A percentile compares a stretch with the other conserved stretches of the same genome.
Evolutionary conservation across 129 eudicot species (phyloP).

Genomic region (Lonicera japonica): DNA sequence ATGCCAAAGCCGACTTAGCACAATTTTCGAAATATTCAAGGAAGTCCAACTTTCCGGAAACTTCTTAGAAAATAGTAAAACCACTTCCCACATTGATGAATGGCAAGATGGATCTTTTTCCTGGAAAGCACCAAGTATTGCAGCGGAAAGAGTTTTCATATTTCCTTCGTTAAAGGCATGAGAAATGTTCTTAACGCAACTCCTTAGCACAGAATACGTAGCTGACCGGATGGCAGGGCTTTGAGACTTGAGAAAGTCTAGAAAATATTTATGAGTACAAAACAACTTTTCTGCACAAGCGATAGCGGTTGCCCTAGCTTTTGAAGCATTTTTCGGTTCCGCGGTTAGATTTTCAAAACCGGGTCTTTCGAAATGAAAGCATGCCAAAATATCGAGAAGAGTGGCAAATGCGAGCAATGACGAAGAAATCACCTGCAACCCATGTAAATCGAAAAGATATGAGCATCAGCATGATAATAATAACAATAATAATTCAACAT

Average conservation of each 20-base stretch:
- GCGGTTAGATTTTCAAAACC: constrained; percentile 30
- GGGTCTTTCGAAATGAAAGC: constrained; percentile 31
- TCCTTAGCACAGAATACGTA: constrained; percentile 57
- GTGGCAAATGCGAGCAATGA: constrained; percentile 80
- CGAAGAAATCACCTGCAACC: constrained; percentile 75
- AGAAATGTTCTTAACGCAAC: constrained; percentile 62
- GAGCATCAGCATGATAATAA: no score
- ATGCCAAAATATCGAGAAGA: constrained; percentile 54
- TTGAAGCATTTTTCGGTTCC: constrained; percentile 54
- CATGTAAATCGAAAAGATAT: neutral
- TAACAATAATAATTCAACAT: no score
- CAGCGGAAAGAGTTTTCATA: constrained; percentile 49
- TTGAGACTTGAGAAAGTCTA: constrained; percentile 59
- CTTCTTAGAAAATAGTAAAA: constrained; percentile 45
- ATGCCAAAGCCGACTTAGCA: constrained; percentile 53
- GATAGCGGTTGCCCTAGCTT: constrained; percentile 59
- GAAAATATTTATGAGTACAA: constrained; percentile 50
- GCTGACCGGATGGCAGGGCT: constrained; percentile 71
- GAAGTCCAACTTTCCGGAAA: constrained; percentile 73
- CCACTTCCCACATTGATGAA: constrained; percentile 84
- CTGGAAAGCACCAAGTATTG: constrained; percentile 79
- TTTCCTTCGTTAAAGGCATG: constrained; percentile 51
- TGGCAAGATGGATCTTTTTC: constrained; percentile 82
- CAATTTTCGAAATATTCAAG: constrained; percentile 50
- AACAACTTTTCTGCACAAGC: constrained; percentile 58